Percentiles rank a stretch among this genome's conserved stretches.
These are phyloP conservation scores for Beauveria rudraprayagi DNA, from an alignment of 2,329 filamentous ascomycete genomes.

Conservation along the genomic window DNA sequence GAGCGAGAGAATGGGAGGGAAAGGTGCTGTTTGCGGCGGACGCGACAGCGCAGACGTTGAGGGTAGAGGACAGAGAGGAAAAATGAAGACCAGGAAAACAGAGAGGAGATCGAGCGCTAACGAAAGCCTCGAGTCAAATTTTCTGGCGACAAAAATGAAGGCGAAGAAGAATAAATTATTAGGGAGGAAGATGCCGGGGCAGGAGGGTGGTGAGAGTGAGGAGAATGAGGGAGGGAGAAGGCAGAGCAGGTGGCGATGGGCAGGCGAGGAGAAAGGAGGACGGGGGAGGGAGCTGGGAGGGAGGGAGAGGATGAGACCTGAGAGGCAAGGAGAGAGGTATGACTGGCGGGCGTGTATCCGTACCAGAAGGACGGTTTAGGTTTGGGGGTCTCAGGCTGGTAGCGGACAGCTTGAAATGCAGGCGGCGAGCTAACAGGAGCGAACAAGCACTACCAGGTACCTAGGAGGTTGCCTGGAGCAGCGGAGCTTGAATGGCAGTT, in stretches of 20 bases:
- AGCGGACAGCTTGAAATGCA: not conserved
- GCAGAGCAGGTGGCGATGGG: conserved; percentile 6
- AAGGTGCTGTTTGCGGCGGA: not conserved
- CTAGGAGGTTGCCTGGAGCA: not conserved
- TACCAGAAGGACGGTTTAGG: not conserved
- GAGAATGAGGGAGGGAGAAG: conserved; percentile 13
- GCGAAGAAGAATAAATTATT: conserved; percentile 15
- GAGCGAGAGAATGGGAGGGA: not conserved
- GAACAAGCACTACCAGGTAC: too few relatives aligned
- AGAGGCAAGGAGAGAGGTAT: not conserved
- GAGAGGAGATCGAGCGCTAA: conserved; percentile 37
- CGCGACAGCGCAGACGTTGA: not conserved
- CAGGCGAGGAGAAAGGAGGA: conserved; percentile 3
- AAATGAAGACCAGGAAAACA: conserved; percentile 10
- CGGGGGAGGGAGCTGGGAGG: not conserved
- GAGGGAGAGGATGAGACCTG: not conserved
- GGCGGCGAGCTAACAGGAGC: not conserved
- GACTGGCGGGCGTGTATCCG: not conserved
- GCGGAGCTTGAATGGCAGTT: not conserved
- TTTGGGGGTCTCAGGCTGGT: conserved; percentile 1
- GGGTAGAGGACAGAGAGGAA: not conserved
- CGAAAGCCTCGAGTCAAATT: conserved; percentile 34
- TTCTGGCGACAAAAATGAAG: conserved; percentile 16
- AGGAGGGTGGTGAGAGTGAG: conserved; percentile 10
- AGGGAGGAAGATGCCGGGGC: conserved; percentile 14